Percentiles rank a stretch among this genome's conserved stretches.
Evolutionary conservation across 2,329 filamentous ascomycete genomes (phyloP).

Genomic region (Botrytis porri): DNA sequence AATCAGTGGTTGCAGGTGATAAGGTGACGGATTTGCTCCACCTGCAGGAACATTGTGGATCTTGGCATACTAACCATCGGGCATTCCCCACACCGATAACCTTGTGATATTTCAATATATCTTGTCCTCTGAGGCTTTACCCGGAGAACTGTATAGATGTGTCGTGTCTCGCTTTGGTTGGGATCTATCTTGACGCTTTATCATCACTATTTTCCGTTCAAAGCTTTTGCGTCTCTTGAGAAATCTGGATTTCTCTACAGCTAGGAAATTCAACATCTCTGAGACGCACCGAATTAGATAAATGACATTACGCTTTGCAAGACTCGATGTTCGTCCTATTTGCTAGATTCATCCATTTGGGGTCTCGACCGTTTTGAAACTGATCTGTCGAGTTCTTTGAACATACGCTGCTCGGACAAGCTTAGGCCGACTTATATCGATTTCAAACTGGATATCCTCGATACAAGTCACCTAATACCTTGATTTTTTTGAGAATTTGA

Average conservation of each 20-base stretch:
- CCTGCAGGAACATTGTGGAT: conserved; percentile 35
- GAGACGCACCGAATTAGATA: neutral
- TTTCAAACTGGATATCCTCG: neutral
- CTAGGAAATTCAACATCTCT: conserved; percentile 5
- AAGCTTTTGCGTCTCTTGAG: conserved; percentile 36
- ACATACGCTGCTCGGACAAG: neutral
- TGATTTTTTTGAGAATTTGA: neutral
- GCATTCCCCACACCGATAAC: conserved; percentile 30
- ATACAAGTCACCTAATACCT: neutral
- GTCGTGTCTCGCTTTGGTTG: conserved; percentile 23
- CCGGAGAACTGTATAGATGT: conserved; percentile 23
- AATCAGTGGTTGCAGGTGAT: conserved; percentile 32
- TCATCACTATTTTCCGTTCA: neutral
- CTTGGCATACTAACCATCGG: conserved; percentile 16
- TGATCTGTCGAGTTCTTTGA: neutral
- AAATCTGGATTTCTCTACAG: conserved; percentile 42
- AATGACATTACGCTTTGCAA: neutral
- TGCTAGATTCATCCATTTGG: neutral
- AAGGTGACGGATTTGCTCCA: conserved; percentile 33
- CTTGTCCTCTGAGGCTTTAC: conserved; percentile 22
- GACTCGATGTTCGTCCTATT: conserved; percentile 11
- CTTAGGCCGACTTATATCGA: neutral
- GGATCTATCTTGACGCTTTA: neutral
- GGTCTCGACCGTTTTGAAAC: conserved; percentile 3
- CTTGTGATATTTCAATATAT: conserved; percentile 19